Evolutionary conservation across 176 grass and related monocot genomes (phyloP), one percentile per base, ranked within the genome.

Genomic region (Carex littledalei): DNA sequence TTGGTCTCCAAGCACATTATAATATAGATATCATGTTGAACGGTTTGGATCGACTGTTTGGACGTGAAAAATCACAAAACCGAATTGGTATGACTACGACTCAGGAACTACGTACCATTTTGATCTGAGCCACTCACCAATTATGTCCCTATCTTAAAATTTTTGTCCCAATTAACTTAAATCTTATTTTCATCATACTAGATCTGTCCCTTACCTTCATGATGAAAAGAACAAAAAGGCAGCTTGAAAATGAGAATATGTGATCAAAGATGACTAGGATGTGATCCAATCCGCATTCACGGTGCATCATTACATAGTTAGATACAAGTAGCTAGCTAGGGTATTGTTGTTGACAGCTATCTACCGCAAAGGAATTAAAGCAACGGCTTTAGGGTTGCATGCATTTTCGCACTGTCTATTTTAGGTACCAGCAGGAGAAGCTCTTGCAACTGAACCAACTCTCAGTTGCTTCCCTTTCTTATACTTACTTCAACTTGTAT

Each of bases 281-380:
- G 17, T 83, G 61, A 54, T 83, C 41, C 61, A 67, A 49, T 31
- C 7, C 29, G 8, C 79, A 67, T 22, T 17, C 15, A 83, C 5
- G 0, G 41, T 63, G 20, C 20, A 57, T 78, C 49, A 78, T 56
- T 56, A 22, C 11, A 54, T 3, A 54, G 72, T 53, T 78, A 32
- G 47, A 78, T 77, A 53, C 17, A 34, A 15, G 26, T 16, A 67
- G 31, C 22, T n/a, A n/a, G n/a, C n/a, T 20, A 13, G 55, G 26
- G 61, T 43, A 12, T 55, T 83, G 81, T 54, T 83, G 81, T 53
- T 83, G 13, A 83, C 63, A 83, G 63, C 79, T 81, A 81, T 57
- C 14, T 29, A 21, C 47, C 32, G 67, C 22, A 63, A 83, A 65
- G 45, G 62, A 83, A 12, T 50, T 50, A 50, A 67, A 83, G 59